A percentile compares a stretch with the other conserved stretches of the same genome.
Conservation (phyloP, 306 rosid species). For the Corylus heterophylla region DNA sequence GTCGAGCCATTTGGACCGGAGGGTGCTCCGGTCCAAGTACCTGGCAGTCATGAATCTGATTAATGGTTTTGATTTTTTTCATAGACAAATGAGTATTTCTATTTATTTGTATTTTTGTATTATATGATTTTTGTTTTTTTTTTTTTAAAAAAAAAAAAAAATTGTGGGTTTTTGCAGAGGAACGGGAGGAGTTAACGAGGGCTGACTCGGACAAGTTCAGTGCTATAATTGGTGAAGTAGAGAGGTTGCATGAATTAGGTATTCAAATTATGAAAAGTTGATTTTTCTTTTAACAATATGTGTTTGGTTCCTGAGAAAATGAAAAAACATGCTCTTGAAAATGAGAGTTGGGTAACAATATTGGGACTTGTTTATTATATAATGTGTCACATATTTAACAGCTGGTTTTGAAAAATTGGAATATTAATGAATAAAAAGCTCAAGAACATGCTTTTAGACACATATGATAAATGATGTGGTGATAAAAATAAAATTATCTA, state of each 20-base stretch:
- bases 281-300: background rate
- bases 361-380: too few relatives aligned
- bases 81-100: background rate
- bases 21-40: conserved; percentile 67
- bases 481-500: too few relatives aligned
- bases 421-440: too few relatives aligned
- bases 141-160: too few relatives aligned
- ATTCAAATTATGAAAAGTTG: background rate
- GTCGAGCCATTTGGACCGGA: conserved; percentile 39
- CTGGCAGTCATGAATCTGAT: conserved; percentile 54
- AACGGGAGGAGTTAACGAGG: conserved; percentile 52
- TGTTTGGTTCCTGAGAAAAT: background rate
- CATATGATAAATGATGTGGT: too few relatives aligned
- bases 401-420: too few relatives aligned
- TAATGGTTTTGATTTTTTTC: conserved; percentile 36
- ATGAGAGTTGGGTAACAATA: background rate
- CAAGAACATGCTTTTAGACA: too few relatives aligned
- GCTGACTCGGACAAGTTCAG: conserved; percentile 52
- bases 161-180: conserved; percentile 40
- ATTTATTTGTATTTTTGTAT: background rate
- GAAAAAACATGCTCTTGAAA: background rate
- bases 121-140: background rate
- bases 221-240: conserved; percentile 47
- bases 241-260: conserved; percentile 67
- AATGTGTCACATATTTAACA: too few relatives aligned